Evolutionary conservation across 768 basidiomycete species (phyloP).

Genomic region (Pleurotus salmoneostramineus): DNA sequence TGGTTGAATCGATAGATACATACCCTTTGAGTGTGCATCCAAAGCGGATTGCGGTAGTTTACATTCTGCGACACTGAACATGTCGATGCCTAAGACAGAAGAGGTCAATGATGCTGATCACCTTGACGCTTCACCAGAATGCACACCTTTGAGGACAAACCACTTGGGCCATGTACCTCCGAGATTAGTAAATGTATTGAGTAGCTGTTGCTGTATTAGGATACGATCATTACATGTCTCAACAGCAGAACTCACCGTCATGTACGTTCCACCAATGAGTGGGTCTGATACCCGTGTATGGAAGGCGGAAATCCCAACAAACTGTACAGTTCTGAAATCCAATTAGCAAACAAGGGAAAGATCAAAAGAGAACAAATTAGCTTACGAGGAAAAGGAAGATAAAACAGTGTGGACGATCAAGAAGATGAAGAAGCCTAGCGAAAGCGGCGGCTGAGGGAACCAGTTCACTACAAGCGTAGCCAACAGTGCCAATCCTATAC

Average conservation of each 20-base stretch:
- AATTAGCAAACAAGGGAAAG: not conserved
- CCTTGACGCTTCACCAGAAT: not conserved
- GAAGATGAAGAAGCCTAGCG: slow-evolving; percentile 73
- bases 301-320: slow-evolving; percentile 98
- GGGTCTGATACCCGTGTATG: slow-evolving; percentile 97
- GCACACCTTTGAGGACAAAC: slow-evolving; percentile 85
- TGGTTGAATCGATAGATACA: slow-evolving; percentile 27
- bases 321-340: slow-evolving; percentile 83
- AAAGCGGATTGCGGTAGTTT: slow-evolving; percentile 56
- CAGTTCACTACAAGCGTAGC: slow-evolving; percentile 76
- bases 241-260: slow-evolving; percentile 70
- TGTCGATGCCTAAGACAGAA: slow-evolving; percentile 68
- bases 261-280: slow-evolving; percentile 96
- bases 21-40: slow-evolving; percentile 42
- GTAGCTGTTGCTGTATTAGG: slow-evolving; percentile 47
- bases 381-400: slow-evolving; percentile 83
- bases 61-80: slow-evolving; percentile 83
- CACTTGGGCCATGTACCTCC: slow-evolving; percentile 98
- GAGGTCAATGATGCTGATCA: not conserved
- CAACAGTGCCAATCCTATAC: slow-evolving; percentile 68
- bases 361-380: not conserved
- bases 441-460: slow-evolving; percentile 79
- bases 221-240: not conserved
- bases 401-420: slow-evolving; percentile 80
- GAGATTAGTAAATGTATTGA: slow-evolving; percentile 95